Percentiles rank a stretch among this genome's conserved stretches.
phyloP scores from a whole-genome alignment of 2,329 filamentous ascomycete genomes.

The Sporothrix variecibatus region DNA sequence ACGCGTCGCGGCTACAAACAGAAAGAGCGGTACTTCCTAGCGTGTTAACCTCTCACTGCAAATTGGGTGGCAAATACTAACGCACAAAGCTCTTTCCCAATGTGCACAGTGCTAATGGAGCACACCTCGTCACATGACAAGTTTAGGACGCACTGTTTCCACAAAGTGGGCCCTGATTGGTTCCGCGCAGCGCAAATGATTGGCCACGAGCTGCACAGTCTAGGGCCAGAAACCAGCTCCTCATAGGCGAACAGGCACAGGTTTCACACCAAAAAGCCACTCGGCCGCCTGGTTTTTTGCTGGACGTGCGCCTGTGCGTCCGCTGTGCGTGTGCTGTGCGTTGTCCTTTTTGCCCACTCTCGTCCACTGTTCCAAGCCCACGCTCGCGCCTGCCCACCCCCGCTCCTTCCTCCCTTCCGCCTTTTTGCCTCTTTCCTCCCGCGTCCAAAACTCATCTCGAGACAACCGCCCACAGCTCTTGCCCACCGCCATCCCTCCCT shows the following conservation, averaged over 20 bases:
- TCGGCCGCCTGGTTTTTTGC: background rate
- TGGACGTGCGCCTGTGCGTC: slow-evolving; percentile 1
- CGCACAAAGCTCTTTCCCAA: background rate
- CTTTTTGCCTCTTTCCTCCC: slow-evolving; percentile 21
- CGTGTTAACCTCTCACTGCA: background rate
- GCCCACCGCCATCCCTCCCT: slow-evolving; percentile 29
- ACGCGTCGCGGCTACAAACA: slow-evolving; percentile 19
- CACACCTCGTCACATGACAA: background rate
- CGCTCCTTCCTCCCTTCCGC: background rate
- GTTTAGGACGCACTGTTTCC: background rate
- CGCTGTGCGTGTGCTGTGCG: slow-evolving; percentile 4
- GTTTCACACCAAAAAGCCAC: slow-evolving; percentile 7
- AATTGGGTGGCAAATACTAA: background rate
- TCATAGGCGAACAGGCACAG: background rate
- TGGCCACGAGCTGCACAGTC: background rate
- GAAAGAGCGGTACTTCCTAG: background rate
- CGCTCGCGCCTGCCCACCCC: background rate
- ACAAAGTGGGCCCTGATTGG: background rate
- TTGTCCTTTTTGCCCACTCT: background rate
- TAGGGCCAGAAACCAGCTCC: background rate
- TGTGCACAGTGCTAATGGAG: background rate
- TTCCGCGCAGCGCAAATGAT: background rate
- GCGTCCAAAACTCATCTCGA: slow-evolving; percentile 35
- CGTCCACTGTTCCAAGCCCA: background rate
- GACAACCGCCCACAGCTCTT: slow-evolving; percentile 31